Base-by-base conservation (phyloP, 2,329 filamentous ascomycete genomes). In the Diaporthe sp. region DNA sequence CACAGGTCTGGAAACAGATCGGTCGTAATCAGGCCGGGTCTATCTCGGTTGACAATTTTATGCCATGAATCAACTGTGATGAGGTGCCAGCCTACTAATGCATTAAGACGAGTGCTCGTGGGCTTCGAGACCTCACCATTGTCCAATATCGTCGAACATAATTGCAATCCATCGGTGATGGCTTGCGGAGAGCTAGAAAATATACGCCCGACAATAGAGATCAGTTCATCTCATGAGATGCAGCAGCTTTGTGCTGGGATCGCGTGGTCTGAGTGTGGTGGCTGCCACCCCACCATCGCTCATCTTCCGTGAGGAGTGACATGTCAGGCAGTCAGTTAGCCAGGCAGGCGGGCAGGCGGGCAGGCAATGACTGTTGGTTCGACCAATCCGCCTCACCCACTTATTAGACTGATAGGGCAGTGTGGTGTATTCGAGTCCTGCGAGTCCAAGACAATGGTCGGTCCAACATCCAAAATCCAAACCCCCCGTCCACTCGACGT, bases 371-470 rank as follows among this genome's bases (percentile, higher is more conserved):
- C 42, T 37, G 39, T 46, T 71, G 25, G 49, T 46, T 25, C 19
- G 53, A 46, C 42, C 46, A 13, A 71, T 46, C 39, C 53, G 44
- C 62, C 62, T 51, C 61, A 34, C 42, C 13, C 25, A 34, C 44
- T 34, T 39, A 39, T 13, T 39, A 39, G 37, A 39, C 37, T 39
- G 12, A 10, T 12, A 39, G 12, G 12, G 37, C 37, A 39, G 34
- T 39, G 57, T n/a, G 25, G 51, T 42, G 19, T 44, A 39, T 31
- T 46, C 44, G 57, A 72, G 71, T 62, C 57, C 42, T 61, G 46
- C 44, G 57, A 60, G 58, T 72, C 57, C 71, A 70, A 70, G 49
- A 70, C 65, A 70, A 42, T 61, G 58, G 62, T 19, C 68, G 39
- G 34, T 58, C 39, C 25, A 51, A 61, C n/a, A 39, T 42, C n/a